Percentiles rank a stretch among this genome's conserved stretches.
phyloP scores from a whole-genome alignment of 2,329 filamentous ascomycete species.

The Beauveria australis region DNA sequence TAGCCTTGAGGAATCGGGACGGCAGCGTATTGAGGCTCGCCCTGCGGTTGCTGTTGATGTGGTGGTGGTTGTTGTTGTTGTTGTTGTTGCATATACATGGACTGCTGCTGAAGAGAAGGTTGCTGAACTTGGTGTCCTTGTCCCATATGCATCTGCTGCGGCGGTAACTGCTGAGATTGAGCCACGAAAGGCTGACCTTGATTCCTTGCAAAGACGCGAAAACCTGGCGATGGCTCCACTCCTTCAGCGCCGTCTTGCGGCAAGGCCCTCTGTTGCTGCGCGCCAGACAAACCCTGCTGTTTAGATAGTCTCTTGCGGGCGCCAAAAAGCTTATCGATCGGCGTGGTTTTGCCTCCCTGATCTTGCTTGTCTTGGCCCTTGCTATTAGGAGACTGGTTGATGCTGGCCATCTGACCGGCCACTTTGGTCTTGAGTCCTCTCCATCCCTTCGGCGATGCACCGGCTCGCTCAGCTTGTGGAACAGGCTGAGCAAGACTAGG shows the following conservation, averaged over 20 bases:
- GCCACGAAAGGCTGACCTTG: not conserved
- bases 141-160: not conserved
- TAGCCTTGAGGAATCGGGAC: conserved; percentile 8
- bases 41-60: not conserved
- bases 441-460: conserved; percentile 19
- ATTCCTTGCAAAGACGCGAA: not conserved
- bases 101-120: conserved; percentile 9
- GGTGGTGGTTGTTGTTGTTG: not conserved
- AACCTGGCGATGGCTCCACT: not conserved
- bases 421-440: conserved; percentile 26
- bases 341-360: conserved; percentile 9
- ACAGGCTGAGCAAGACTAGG: not conserved
- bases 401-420: conserved; percentile 21
- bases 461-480: not conserved
- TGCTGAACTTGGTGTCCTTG: not conserved
- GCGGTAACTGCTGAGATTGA: not conserved
- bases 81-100: conserved; percentile 1
- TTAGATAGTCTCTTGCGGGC: conserved; percentile 26
- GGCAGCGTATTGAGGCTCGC: conserved; percentile 11
- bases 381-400: conserved; percentile 1
- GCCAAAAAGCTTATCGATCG: conserved; percentile 21
- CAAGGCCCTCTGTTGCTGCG: conserved; percentile 3
- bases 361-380: conserved; percentile 2
- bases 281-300: conserved; percentile 14
- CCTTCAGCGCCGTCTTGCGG: not conserved